Evolutionary conservation across 441 rosid genomes (phyloP).

Genomic region (Erodium moschatum): DNA sequence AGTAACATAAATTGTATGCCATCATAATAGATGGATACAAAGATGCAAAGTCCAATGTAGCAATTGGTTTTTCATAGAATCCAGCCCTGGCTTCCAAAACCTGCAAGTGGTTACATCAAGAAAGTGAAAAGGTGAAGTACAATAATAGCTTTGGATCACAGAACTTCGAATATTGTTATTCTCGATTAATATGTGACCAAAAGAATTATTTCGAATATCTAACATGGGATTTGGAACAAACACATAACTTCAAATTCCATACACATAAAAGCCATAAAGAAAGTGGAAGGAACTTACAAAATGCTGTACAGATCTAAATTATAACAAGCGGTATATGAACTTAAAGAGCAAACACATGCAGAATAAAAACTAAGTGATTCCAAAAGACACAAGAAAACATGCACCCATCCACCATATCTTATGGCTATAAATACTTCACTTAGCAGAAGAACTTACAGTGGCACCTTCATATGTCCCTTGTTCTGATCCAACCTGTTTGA

Average conservation of each 20-base stretch:
- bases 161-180: background rate
- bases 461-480: conserved; percentile 97
- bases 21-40: conserved; percentile 97
- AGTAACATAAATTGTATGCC: conserved; percentile 97
- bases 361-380: background rate
- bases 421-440: background rate
- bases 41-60: conserved; percentile 96
- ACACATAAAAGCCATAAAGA: background rate
- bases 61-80: conserved; percentile 90
- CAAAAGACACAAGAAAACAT: background rate
- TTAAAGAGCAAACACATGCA: conserved; percentile 2
- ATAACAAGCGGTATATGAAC: background rate
- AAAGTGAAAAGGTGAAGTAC: conserved; percentile 3
- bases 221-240: background rate
- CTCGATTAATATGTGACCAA: background rate
- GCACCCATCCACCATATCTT: background rate
- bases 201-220: background rate
- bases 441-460: conserved; percentile 54
- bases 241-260: background rate
- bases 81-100: conserved; percentile 91
- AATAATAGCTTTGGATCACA: background rate
- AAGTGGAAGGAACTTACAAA: background rate
- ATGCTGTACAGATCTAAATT: background rate
- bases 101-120: conserved; percentile 34
- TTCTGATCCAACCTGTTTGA: conserved; percentile 79